Conservation (phyloP, 2,329 filamentous ascomycete genomes). For the Exserohilum turcica region DNA sequence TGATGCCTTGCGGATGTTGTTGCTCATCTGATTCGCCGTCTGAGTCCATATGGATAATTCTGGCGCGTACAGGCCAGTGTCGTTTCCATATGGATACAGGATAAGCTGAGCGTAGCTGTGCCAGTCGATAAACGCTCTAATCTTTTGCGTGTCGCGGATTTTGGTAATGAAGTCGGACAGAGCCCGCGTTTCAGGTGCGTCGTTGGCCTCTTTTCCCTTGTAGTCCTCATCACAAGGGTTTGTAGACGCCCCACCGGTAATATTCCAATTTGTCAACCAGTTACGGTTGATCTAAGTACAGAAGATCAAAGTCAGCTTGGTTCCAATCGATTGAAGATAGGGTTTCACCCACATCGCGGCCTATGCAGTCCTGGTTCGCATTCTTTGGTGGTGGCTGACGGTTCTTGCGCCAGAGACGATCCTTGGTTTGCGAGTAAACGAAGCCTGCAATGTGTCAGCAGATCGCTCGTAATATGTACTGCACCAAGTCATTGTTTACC, state of each 20-base stretch:
- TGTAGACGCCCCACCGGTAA: constrained; percentile 34
- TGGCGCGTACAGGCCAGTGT: constrained; percentile 54
- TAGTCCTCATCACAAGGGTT: constrained; percentile 39
- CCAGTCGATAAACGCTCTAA: constrained; percentile 67
- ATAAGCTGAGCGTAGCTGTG: constrained; percentile 67
- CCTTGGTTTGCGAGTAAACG: constrained; percentile 40
- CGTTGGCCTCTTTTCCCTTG: constrained; percentile 35
- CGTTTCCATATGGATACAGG: constrained; percentile 63
- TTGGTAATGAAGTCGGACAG: constrained; percentile 55
- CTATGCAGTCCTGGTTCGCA: constrained; percentile 39
- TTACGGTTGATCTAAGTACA: constrained; percentile 27
- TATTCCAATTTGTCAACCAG: constrained; percentile 41
- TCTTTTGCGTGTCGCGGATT: constrained; percentile 53
- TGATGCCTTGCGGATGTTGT: constrained; percentile 56
- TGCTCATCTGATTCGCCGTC: constrained; percentile 54
- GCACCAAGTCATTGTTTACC: constrained; percentile 15
- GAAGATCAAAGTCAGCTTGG: neutral
- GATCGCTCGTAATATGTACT: too few species aligned
- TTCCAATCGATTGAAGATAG: neutral
- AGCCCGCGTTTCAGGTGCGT: constrained; percentile 37
- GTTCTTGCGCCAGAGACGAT: constrained; percentile 46
- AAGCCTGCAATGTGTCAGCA: constrained; percentile 28
- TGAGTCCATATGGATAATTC: constrained; percentile 57
- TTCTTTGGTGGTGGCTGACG: constrained; percentile 31
- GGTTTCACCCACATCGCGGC: constrained; percentile 33